Evolutionary conservation across 2,329 filamentous ascomycete species (phyloP), one percentile per base, ranked within the genome.

Genomic region (Penicillium sp.): DNA sequence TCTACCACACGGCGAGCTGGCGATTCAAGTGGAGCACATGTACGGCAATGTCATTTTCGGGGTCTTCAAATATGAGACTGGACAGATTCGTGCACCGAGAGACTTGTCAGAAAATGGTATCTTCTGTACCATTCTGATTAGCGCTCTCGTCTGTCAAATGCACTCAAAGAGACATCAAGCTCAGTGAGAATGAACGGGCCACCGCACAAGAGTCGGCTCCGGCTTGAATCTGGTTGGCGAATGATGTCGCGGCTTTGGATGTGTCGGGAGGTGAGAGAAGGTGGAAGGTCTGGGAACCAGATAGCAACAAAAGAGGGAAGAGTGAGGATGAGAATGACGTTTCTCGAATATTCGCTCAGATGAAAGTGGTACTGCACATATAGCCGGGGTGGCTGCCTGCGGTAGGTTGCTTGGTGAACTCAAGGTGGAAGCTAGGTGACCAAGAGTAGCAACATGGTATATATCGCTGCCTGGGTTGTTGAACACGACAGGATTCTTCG

Each of bases 111-210:
- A 3, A 7, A 30, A 7, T 33, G 34, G 1, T 13, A n/a, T 7
- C 41, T 48, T 23, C n/a, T 37, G 5, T 60, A 59, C 15, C 56
- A 59, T 33, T 58, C 58, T 16, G 57, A 59, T 17, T 56, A 59
- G 29, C 45, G 53, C 5, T 58, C 54, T 20, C 47, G 51, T 3
- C 30, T 57, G 4, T 33, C 41, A 8, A 59, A 58, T 32, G 17
- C 39, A 2, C 40, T 59, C 3, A 45, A 57, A 19, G 56, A 49
- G 2, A 58, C 56, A 0, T 54, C 56, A 9, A 54, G 31, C 33
- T 59, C 20, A 50, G 46, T 31, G 33, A 43, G 4, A 26, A 26
- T 2, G 54, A 58, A 21, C 25, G 21, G 0, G n/a, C 9, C 1
- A 53, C 57, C 48, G 50, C 44, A 7, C 33, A 30, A 9, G 42